Base-by-base conservation (phyloP, 75 land plant genomes). In the Pseudotsuga menziesii region DNA sequence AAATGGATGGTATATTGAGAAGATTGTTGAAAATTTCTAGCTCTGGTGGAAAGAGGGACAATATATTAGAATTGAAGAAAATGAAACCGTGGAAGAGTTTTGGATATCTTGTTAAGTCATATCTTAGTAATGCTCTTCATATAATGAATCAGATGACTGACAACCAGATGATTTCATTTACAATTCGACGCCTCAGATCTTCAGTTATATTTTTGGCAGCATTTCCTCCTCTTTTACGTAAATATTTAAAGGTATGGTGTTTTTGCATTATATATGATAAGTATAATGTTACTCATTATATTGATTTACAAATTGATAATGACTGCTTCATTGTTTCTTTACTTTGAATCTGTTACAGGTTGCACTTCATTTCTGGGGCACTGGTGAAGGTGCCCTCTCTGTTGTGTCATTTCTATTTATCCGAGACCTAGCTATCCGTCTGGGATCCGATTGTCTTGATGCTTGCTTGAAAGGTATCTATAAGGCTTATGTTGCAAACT, bases 81-180 rank as follows among this genome's bases (percentile, higher is more conserved):
- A 77, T 84, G 12, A 76, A 74, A 52, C 84, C 60, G 67, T 94
- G 98, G 98, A 92, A 84, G 78, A 89, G 79, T 44, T 56, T 84
- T 80, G 85, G 85, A 55, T 85, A 85, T 56, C 82, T 92, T 58
- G 83, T 94, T 72, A 94, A 90, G 82, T 87, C 98, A 36, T 94
- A 92, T 78, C 83, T 94, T 73, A 93, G 90, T 29, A 94, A 92
- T 80, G 75, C 90, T 13, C 76, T 94, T 23, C 98, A 94, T 78
- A 80, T 94, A 44, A 70, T 94, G 72, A 90, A 92, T 58, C 93
- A 94, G 78, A 94, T 94, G 98, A 92, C 98, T 41, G 95, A 94
- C 77, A 80, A 79, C 57, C 85, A 87, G 77, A 94, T 94, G 98
- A 90, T 94, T 61, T 72, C 89, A 17, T 90, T 90, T 36, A 92